Percentiles rank a stretch among this genome's conserved stretches.
These are phyloP conservation scores for Nyssa sinensis DNA, from an alignment of 148 eudicot species.

Conservation along the genomic window DNA sequence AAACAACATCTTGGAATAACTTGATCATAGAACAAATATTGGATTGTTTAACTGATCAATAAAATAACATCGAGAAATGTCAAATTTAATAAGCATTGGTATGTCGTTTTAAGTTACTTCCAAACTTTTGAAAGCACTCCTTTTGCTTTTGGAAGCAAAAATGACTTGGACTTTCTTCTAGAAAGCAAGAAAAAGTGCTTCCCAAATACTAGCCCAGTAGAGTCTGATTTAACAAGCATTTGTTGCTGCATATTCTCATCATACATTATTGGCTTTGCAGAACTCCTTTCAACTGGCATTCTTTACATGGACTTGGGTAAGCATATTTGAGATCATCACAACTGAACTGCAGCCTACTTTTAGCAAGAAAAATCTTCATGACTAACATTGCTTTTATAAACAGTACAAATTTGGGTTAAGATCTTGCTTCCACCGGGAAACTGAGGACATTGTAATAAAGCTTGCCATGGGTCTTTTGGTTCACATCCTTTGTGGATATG, in stretches of 20 bases:
- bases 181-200: neutral
- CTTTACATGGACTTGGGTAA: conserved; percentile 45
- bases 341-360: neutral
- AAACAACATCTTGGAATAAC: no score
- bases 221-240: neutral
- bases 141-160: neutral
- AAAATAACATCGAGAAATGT: no score
- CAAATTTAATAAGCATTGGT: no score
- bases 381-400: conserved; percentile 4
- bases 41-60: no score
- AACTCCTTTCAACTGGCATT: conserved; percentile 50
- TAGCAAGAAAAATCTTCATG: neutral
- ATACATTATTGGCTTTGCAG: conserved; percentile 19
- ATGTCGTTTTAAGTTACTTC: no score
- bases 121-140: no score
- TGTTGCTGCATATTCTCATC: neutral
- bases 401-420: conserved; percentile 39
- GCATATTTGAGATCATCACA: neutral
- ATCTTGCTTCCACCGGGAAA: conserved; percentile 40
- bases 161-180: neutral
- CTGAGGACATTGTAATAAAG: conserved; percentile 28
- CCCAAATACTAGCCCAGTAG: neutral
- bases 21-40: no score
- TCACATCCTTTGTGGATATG: conserved; percentile 44
- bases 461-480: conserved; percentile 27